Conservation (phyloP, 768 basidiomycete genomes). For the Flagelloscypha sp. region DNA sequence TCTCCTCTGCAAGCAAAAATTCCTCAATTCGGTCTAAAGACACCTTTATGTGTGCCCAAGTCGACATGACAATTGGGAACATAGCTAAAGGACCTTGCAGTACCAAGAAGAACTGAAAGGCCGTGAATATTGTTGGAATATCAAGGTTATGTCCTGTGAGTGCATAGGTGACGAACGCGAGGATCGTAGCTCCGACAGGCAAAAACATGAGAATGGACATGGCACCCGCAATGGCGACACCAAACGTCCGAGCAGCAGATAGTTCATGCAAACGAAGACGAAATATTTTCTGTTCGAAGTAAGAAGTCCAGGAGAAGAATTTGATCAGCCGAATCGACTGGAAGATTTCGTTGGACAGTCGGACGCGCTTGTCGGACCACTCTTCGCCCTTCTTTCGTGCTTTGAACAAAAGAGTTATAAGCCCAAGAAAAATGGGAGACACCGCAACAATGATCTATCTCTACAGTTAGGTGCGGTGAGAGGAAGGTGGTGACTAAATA, state of each 20-base stretch:
- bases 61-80: conserved; percentile 47
- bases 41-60: conserved; percentile 40
- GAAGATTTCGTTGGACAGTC: conserved; percentile 56
- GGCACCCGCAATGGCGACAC: no score
- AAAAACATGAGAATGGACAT: conserved; percentile 46
- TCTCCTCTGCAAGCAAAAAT: conserved; percentile 49
- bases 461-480: conserved; percentile 5
- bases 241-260: no score
- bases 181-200: conserved; percentile 41
- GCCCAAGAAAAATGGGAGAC: conserved; percentile 48
- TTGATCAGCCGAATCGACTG: conserved; percentile 64
- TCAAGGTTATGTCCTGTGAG: conserved; percentile 47
- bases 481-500: conserved; percentile 5
- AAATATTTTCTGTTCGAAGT: conserved; percentile 29
- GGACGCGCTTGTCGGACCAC: conserved; percentile 59
- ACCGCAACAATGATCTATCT: conserved; percentile 43
- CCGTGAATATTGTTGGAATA: conserved; percentile 46
- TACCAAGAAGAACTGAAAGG: conserved; percentile 35
- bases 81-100: no score
- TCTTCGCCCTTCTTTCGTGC: conserved; percentile 50
- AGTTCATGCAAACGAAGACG: no score
- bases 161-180: conserved; percentile 52
- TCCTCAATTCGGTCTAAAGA: conserved; percentile 39
- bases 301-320: conserved; percentile 52
- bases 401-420: conserved; percentile 44